Evolutionary conservation across 2,329 filamentous ascomycete species (phyloP).

Genomic region (Pestalotiopsis sp.): DNA sequence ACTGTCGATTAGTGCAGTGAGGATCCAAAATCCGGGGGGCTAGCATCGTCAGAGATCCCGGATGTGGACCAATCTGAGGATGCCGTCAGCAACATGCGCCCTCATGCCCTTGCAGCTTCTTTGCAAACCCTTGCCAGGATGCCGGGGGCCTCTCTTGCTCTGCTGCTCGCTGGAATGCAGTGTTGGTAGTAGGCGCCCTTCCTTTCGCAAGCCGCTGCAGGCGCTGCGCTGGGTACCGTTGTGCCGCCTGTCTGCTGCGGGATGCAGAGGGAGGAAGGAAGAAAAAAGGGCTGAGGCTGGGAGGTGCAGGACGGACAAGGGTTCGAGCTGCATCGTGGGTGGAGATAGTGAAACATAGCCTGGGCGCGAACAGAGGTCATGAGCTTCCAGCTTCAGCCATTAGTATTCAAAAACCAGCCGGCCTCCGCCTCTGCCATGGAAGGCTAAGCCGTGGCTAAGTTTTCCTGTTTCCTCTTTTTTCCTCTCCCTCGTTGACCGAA

Average conservation of each 20-base stretch:
- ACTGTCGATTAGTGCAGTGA: background rate
- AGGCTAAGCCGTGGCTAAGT: background rate
- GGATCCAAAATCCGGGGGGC: background rate
- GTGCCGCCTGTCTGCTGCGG: background rate
- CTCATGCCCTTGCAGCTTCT: background rate
- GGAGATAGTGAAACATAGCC: background rate
- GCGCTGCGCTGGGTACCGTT: background rate
- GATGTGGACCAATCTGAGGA: background rate
- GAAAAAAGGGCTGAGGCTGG: background rate
- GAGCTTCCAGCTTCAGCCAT: background rate
- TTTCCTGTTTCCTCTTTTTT: background rate
- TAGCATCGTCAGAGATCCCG: background rate
- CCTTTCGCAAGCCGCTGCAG: background rate
- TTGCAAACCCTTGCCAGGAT: background rate
- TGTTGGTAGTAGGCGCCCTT: no score
- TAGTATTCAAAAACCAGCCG: background rate
- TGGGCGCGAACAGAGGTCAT: background rate
- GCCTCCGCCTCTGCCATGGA: background rate
- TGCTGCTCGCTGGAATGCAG: no score
- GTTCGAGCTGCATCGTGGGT: background rate
- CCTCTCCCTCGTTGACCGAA: background rate
- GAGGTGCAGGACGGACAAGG: background rate
- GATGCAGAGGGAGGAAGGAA: background rate
- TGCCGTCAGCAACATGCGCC: background rate
- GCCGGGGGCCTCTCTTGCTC: no score